Evolutionary conservation across 306 rosid species (phyloP).

Genomic region (Oxytropis ochrocephala): DNA sequence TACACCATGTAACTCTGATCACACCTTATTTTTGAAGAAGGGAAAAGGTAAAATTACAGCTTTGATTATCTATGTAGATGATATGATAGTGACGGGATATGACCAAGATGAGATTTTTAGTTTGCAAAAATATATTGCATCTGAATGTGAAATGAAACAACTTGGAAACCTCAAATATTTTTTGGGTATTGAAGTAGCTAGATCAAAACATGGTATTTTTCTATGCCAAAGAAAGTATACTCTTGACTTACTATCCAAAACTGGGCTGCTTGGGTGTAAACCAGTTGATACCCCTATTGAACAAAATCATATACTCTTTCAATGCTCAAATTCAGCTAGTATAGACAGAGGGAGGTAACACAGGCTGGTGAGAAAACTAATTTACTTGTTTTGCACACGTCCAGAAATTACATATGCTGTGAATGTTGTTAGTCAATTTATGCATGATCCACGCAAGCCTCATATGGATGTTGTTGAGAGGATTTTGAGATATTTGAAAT

Average conservation of each 20-base stretch:
- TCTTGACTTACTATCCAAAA: no score
- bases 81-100: background rate
- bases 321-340: background rate
- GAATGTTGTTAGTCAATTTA: background rate
- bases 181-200: background rate
- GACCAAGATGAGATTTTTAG: background rate
- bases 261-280: background rate
- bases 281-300: background rate
- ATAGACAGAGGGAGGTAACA: background rate
- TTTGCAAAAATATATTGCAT: no score
- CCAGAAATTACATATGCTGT: background rate
- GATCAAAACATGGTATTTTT: background rate
- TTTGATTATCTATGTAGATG: background rate
- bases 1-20: background rate
- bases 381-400: background rate
- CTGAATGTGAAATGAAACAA: no score
- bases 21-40: background rate
- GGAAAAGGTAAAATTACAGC: background rate
- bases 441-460: background rate
- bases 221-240: background rate
- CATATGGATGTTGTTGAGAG: background rate
- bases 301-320: background rate
- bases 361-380: background rate
- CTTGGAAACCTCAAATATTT: no score
- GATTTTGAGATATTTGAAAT: background rate